These are phyloP conservation scores for Leptosphaerulina australis DNA, from an alignment of 2,329 filamentous ascomycete species.

Conservation along the genomic window DNA sequence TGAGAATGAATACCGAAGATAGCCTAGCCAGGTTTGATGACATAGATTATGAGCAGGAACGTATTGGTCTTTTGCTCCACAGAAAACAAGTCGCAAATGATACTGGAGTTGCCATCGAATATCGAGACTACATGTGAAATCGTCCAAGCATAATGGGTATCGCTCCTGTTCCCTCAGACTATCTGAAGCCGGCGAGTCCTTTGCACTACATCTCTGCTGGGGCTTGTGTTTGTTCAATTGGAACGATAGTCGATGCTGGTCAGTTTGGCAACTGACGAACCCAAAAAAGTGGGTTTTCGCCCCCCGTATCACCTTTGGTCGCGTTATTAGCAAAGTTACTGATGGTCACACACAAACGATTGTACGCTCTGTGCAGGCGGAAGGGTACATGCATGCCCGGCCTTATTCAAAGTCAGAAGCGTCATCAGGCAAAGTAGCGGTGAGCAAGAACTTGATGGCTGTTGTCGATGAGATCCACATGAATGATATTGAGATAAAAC, in stretches of 20 bases:
- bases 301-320: background rate
- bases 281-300: background rate
- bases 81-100: too few species aligned
- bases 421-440: background rate
- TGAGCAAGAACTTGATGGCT: background rate
- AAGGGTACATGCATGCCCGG: slow-evolving; percentile 4
- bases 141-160: too few species aligned
- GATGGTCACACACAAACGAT: slow-evolving; percentile 19
- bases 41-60: too few species aligned
- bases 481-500: background rate
- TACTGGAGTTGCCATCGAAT: too few species aligned
- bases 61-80: too few species aligned
- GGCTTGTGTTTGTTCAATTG: background rate
- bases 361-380: slow-evolving; percentile 2
- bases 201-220: background rate
- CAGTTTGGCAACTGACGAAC: background rate
- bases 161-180: too few species aligned
- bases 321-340: background rate
- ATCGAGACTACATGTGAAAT: too few species aligned
- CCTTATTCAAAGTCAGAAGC: background rate
- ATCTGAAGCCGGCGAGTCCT: background rate
- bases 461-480: background rate
- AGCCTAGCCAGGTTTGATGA: too few species aligned
- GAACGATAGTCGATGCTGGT: background rate
- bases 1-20: too few species aligned